Percentiles rank a stretch among this genome's conserved stretches.
Conservation (phyloP, 2,329 filamentous ascomycete species). For the Hirsutella thompsonii region DNA sequence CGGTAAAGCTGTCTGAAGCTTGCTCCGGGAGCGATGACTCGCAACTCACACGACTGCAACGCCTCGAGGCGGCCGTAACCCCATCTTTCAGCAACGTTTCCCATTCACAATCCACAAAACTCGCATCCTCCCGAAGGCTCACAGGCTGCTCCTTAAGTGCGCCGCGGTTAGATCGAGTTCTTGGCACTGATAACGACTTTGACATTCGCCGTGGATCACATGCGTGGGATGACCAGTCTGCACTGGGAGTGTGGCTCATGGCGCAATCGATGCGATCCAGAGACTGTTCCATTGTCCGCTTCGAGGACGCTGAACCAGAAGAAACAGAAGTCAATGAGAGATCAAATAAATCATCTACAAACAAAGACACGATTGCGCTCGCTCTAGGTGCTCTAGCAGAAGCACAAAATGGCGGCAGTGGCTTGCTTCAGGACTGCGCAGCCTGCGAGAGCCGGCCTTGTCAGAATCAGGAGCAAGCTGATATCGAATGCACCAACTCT, state of each 20-base stretch:
- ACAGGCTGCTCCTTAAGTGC: conserved; percentile 3
- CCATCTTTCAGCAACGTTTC: background rate
- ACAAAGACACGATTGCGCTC: conserved; percentile 6
- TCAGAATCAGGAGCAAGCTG: too few species aligned
- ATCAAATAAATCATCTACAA: background rate
- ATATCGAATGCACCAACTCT: too few species aligned
- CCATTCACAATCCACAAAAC: background rate
- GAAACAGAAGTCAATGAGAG: background rate
- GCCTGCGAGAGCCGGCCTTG: too few species aligned
- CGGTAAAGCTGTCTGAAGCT: too few species aligned
- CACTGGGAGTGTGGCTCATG: conserved; percentile 23
- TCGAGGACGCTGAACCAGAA: conserved; percentile 6
- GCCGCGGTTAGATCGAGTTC: conserved; percentile 6
- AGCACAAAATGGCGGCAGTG: conserved; percentile 1
- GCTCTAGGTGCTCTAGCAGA: conserved; percentile 3
- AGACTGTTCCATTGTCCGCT: conserved; percentile 10
- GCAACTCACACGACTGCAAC: background rate
- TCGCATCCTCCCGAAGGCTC: background rate
- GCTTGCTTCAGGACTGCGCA: background rate
- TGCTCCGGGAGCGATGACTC: background rate
- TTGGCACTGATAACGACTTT: conserved; percentile 14
- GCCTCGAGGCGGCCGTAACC: background rate
- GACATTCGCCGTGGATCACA: conserved; percentile 16
- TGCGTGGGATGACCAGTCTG: conserved; percentile 19
- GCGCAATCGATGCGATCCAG: conserved; percentile 17